These are phyloP conservation scores for Lachancea sp. DNA, from an alignment of 805 yeast genomes.

Conservation along the genomic window DNA sequence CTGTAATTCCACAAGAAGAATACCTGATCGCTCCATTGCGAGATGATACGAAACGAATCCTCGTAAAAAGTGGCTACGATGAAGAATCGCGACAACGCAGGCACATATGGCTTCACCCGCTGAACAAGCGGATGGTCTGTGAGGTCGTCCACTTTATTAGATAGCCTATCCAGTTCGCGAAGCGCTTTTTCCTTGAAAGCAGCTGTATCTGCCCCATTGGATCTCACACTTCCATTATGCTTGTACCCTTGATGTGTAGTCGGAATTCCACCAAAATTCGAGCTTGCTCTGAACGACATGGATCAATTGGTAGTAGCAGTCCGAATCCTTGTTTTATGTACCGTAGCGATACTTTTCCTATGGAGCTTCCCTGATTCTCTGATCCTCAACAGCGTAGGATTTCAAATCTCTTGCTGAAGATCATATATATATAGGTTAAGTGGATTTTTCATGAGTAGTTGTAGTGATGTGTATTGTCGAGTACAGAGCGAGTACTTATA, in stretches of 20 bases:
- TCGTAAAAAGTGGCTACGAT: slow-evolving; percentile 92
- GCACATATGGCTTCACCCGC: slow-evolving; percentile 62
- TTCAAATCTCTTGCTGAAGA: too few species aligned
- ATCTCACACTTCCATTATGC: slow-evolving; percentile 9
- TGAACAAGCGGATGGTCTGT: slow-evolving; percentile 45
- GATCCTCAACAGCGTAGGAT: too few species aligned
- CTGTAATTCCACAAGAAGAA: slow-evolving; percentile 75
- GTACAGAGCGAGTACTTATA: too few species aligned
- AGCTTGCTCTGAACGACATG: slow-evolving; percentile 24
- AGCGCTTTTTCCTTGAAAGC: slow-evolving; percentile 1
- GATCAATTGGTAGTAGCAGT: neutral
- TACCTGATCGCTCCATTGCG: slow-evolving; percentile 91
- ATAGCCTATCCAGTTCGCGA: slow-evolving; percentile 42
- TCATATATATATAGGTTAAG: too few species aligned
- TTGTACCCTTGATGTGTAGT: slow-evolving; percentile 13
- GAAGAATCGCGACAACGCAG: slow-evolving; percentile 79
- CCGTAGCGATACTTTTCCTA: neutral
- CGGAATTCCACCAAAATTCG: slow-evolving; percentile 16
- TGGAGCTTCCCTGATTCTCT: too few species aligned
- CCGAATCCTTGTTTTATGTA: too few species aligned
- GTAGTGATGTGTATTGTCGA: too few species aligned
- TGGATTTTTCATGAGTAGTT: too few species aligned
- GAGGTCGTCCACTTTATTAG: slow-evolving; percentile 48
- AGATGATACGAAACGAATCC: slow-evolving; percentile 73
- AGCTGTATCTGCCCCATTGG: neutral